Base-by-base conservation (phyloP, 2,329 filamentous ascomycete genomes). In the Geosmithia morbida region DNA sequence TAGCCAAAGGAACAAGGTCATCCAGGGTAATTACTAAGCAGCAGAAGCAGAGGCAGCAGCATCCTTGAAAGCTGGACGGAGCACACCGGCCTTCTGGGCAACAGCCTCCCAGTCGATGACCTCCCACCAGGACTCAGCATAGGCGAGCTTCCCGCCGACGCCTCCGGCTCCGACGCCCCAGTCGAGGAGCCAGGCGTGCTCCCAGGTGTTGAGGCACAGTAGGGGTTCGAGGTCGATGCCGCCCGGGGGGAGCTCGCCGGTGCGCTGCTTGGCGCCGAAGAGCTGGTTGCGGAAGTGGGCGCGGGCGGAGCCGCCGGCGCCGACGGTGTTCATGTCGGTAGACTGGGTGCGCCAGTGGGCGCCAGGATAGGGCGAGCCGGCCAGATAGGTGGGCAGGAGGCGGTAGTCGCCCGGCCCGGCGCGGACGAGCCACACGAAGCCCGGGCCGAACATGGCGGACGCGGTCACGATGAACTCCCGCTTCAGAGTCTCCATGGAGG, bases 351-450 rank as follows among this genome's bases (percentile, higher is more conserved):
- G 81, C 71, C 82, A 87, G 68, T 95, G 86, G 33, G 89, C 90
- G 51, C 79, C 81, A 3, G 85, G 78, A 65, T 90, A 92, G 4
- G 92, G 92, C 7, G 85, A 86, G 49, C 92, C 92, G 49, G 90
- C 89, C 51, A 89, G 79, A 71, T 97, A 98, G 49, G 92, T 98
- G 56, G 80, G 75, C 49, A 98, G 74, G 59, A 98, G 76, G 57
- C 81, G 79, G 67, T 72, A 73, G 55, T 70, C 71, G 60, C 55
- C 56, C 50, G 63, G 59, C 47, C 59, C 64, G 55, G 57, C 61
- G 65, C 79, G 78, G 58, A 96, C 85, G 51, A 98, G 81, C 92
- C 92, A 98, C 61, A 97, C 85, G 67, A 94, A 97, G 53, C 92
- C 92, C 0, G 90, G 89, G 48, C 90, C 92, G 69, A 98, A 97